phyloP scores from a whole-genome alignment of 306 rosid genomes.

The Trifolium dubium region DNA sequence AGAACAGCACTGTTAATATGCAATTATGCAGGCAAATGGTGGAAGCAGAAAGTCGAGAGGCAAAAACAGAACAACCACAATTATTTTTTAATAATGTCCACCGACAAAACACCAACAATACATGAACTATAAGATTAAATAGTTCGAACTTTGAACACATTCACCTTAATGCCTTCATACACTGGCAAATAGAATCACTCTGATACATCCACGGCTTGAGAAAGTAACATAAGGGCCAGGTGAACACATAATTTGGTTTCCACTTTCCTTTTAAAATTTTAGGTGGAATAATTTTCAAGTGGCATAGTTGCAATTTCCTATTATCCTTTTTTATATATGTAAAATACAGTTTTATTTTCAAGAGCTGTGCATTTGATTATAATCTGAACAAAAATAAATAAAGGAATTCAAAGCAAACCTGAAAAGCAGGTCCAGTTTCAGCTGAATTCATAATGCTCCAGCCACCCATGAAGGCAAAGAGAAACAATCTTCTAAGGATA shows the following conservation, averaged over 20 bases:
- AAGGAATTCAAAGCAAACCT: conserved; percentile 67
- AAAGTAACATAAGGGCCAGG: neutral
- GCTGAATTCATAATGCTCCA: conserved; percentile 99
- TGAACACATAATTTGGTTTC: conserved; percentile 8
- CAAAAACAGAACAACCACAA: neutral
- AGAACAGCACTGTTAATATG: conserved; percentile 25
- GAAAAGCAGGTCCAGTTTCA: conserved; percentile 99
- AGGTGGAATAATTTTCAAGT: conserved; percentile 11
- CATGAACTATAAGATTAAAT: conserved; percentile 28
- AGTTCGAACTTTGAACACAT: conserved; percentile 4
- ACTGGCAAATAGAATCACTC: neutral
- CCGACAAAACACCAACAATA: conserved; percentile 5
- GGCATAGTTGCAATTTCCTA: neutral
- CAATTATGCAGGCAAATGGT: neutral
- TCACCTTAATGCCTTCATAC: conserved; percentile 16
- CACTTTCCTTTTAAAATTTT: neutral
- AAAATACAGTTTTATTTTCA: conserved; percentile 14
- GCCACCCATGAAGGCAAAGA: conserved; percentile 94
- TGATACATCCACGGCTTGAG: conserved; percentile 3
- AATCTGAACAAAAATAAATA: neutral
- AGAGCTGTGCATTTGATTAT: conserved; percentile 26
- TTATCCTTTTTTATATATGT: neutral
- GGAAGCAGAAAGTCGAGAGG: neutral
- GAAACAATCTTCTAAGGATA: conserved; percentile 85
- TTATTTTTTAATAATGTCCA: neutral